These are phyloP conservation scores for Alternaria triticimaculans DNA, from an alignment of 2,329 filamentous ascomycete genomes.

Conservation along the genomic window DNA sequence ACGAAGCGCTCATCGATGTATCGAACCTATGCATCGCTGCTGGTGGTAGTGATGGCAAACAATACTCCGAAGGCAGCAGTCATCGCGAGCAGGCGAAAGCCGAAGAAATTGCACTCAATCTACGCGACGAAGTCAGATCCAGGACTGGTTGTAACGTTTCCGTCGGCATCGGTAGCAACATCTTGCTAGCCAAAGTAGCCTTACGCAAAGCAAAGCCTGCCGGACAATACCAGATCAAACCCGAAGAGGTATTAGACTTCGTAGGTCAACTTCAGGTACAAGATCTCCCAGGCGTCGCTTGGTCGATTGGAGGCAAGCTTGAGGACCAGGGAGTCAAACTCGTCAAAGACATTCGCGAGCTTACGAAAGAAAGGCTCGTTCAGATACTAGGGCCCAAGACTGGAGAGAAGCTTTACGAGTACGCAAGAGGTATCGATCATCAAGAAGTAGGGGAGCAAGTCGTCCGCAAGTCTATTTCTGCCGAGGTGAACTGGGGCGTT, in stretches of 20 bases:
- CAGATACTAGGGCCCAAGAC: slow-evolving; percentile 87
- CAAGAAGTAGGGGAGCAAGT: slow-evolving; percentile 86
- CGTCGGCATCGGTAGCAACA: slow-evolving; percentile 89
- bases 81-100: slow-evolving; percentile 81
- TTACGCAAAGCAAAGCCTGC: slow-evolving; percentile 92
- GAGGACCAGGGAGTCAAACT: slow-evolving; percentile 83
- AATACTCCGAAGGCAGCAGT: slow-evolving; percentile 70
- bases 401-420: slow-evolving; percentile 88
- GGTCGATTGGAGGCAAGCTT: slow-evolving; percentile 85
- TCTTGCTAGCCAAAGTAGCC: slow-evolving; percentile 89
- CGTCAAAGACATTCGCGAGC: slow-evolving; percentile 81
- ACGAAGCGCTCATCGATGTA: slow-evolving; percentile 89
- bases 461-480: slow-evolving; percentile 90
- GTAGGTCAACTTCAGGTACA: slow-evolving; percentile 80
- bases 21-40: slow-evolving; percentile 72
- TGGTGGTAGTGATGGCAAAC: slow-evolving; percentile 70
- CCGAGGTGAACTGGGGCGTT: slow-evolving; percentile 98
- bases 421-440: slow-evolving; percentile 84
- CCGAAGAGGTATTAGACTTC: slow-evolving; percentile 77
- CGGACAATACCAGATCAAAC: slow-evolving; percentile 86
- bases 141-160: slow-evolving; percentile 88
- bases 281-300: slow-evolving; percentile 88
- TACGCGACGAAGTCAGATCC: slow-evolving; percentile 74
- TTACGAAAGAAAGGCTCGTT: slow-evolving; percentile 77
- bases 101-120: slow-evolving; percentile 69